A percentile compares a stretch with the other conserved stretches of the same genome.
These are phyloP conservation scores for Oryza meridionalis DNA, from an alignment of 176 grass and related monocot species.

Conservation along the genomic window DNA sequence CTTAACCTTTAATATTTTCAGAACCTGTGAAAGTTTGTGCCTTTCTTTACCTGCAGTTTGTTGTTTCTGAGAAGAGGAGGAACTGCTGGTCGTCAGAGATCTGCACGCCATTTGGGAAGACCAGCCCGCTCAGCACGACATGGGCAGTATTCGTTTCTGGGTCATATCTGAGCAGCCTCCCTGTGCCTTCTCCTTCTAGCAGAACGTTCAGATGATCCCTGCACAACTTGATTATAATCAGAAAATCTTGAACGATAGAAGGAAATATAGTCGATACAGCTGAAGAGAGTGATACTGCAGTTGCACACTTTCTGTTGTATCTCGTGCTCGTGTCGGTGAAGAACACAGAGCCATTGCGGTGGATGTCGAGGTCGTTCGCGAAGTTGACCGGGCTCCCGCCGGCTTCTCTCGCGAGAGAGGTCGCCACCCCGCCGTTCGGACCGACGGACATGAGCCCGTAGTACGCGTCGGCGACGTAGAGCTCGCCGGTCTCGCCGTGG, in stretches of 20 bases:
- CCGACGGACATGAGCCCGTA: constrained; percentile 73
- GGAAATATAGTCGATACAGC: background rate
- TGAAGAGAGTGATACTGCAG: background rate
- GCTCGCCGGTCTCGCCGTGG: constrained; percentile 61
- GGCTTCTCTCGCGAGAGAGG: constrained; percentile 53
- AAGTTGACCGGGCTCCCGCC: constrained; percentile 66
- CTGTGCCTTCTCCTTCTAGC: constrained; percentile 86
- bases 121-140: constrained; percentile 66
- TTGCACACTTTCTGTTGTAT: constrained; percentile 74
- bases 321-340: constrained; percentile 91
- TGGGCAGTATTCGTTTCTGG: constrained; percentile 42
- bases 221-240: constrained; percentile 2
- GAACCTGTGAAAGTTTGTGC: background rate
- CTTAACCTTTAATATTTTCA: background rate
- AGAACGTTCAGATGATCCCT: constrained; percentile 82
- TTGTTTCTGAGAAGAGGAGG: constrained; percentile 84
- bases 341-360: constrained; percentile 81
- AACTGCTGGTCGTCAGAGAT: constrained; percentile 81
- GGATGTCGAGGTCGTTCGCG: constrained; percentile 90
- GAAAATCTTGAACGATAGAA: background rate
- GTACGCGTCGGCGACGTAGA: constrained; percentile 87
- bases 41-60: constrained; percentile 72
- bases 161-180: constrained; percentile 80
- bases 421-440: constrained; percentile 60
- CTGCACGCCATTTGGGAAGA: constrained; percentile 90